These are phyloP conservation scores for Hypoxylon sp. DNA, from an alignment of 2,329 filamentous ascomycete species.

Conservation along the genomic window DNA sequence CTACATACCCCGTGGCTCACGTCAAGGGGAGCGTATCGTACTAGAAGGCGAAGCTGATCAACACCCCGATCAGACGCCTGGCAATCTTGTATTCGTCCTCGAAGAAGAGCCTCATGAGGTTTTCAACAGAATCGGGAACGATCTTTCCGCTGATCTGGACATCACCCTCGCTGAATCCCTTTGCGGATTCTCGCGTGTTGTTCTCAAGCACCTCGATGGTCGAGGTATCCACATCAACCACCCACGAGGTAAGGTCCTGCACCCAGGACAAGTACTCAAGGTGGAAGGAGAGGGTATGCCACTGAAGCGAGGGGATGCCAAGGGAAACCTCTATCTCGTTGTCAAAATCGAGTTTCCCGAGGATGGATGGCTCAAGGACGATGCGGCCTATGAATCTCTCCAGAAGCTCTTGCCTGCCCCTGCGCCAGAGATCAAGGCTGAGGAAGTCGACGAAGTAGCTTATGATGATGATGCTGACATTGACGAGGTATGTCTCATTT, in stretches of 20 bases:
- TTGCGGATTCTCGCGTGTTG: slow-evolving; percentile 89
- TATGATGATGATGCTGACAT: slow-evolving; percentile 88
- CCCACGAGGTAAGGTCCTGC: slow-evolving; percentile 84
- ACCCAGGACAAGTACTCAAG: slow-evolving; percentile 88
- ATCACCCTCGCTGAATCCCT: slow-evolving; percentile 88
- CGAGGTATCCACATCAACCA: slow-evolving; percentile 87
- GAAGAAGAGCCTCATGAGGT: slow-evolving; percentile 84
- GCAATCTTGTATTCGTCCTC: slow-evolving; percentile 92
- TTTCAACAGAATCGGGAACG: slow-evolving; percentile 86
- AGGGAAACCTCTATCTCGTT: slow-evolving; percentile 88
- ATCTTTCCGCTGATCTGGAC: slow-evolving; percentile 85
- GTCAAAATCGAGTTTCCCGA: slow-evolving; percentile 92
- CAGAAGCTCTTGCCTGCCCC: slow-evolving; percentile 81
- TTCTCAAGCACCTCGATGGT: slow-evolving; percentile 93
- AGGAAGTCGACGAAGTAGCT: slow-evolving; percentile 88
- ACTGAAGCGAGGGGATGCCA: slow-evolving; percentile 83
- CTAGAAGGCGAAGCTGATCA: slow-evolving; percentile 96
- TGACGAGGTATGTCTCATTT: slow-evolving; percentile 73
- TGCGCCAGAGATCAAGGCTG: slow-evolving; percentile 72
- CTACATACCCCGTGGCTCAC: slow-evolving; percentile 90
- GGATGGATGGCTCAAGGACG: slow-evolving; percentile 83
- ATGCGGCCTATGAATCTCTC: slow-evolving; percentile 78
- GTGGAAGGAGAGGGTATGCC: slow-evolving; percentile 95
- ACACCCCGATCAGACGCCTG: slow-evolving; percentile 87
- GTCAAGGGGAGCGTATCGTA: slow-evolving; percentile 90